phyloP scores from a whole-genome alignment of 306 rosid species.

The Dalbergia cultrata region DNA sequence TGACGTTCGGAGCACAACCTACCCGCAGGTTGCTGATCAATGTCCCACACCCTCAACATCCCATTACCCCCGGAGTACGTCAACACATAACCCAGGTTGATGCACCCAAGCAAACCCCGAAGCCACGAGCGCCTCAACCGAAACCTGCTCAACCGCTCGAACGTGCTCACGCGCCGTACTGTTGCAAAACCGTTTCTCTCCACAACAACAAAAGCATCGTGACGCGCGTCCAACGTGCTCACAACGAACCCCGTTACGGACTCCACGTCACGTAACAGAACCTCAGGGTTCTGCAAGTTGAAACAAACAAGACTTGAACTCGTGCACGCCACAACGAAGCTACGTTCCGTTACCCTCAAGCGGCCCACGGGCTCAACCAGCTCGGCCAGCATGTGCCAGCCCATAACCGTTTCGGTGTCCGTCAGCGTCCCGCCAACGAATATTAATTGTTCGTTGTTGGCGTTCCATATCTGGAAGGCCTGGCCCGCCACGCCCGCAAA shows the following conservation, averaged over 20 bases:
- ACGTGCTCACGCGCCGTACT: conserved; percentile 58
- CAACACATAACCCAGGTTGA: conserved; percentile 64
- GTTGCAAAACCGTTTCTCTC: conserved; percentile 57
- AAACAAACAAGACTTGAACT: conserved; percentile 57
- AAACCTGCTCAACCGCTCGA: conserved; percentile 63
- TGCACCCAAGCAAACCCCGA: conserved; percentile 64
- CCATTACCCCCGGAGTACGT: conserved; percentile 55
- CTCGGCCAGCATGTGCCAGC: conserved; percentile 87
- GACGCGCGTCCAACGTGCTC: conserved; percentile 62
- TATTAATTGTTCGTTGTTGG: conserved; percentile 44
- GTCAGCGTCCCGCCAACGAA: conserved; percentile 72
- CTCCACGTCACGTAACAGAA: conserved; percentile 50
- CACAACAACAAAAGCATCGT: conserved; percentile 55
- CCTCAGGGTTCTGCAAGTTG: conserved; percentile 55
- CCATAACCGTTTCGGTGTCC: conserved; percentile 71
- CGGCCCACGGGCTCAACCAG: conserved; percentile 67
- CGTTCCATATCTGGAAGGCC: conserved; percentile 83
- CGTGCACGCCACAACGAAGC: conserved; percentile 82
- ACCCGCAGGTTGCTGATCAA: conserved; percentile 34
- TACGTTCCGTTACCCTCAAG: conserved; percentile 59
- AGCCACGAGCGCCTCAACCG: conserved; percentile 37
- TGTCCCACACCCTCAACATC: conserved; percentile 68
- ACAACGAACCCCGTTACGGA: conserved; percentile 55
- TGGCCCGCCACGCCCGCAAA: conserved; percentile 76
- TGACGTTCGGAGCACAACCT: not conserved